A percentile compares a stretch with the other conserved stretches of the same genome.
Evolutionary conservation across 1,139 yeast genomes (phyloP).

Genomic region (Taphrina confusa): DNA sequence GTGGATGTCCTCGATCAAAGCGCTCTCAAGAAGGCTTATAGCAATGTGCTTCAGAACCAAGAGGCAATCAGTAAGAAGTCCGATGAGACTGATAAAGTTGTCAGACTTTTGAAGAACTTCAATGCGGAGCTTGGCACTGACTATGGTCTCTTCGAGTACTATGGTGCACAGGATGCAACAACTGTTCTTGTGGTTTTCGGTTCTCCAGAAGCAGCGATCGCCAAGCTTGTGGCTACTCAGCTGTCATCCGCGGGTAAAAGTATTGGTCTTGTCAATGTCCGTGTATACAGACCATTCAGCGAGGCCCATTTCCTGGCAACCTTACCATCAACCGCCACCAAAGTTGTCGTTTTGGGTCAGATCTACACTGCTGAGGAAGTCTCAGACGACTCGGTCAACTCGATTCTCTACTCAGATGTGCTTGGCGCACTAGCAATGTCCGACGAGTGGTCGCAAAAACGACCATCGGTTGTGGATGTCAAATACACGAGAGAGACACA

Average conservation of each 20-base stretch:
- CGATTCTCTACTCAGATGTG: slow-evolving; percentile 63
- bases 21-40: slow-evolving; percentile 47
- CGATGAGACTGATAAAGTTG: slow-evolving; percentile 38
- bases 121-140: slow-evolving; percentile 61
- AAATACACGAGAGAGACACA: slow-evolving; percentile 42
- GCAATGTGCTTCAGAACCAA: slow-evolving; percentile 35
- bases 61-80: slow-evolving; percentile 36
- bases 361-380: slow-evolving; percentile 48
- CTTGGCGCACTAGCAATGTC: slow-evolving; percentile 57
- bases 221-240: slow-evolving; percentile 52
- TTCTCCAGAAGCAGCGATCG: slow-evolving; percentile 62
- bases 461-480: slow-evolving; percentile 42
- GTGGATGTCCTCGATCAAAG: slow-evolving; percentile 53
- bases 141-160: slow-evolving; percentile 70
- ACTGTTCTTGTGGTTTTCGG: slow-evolving; percentile 80
- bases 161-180: slow-evolving; percentile 62
- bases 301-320: slow-evolving; percentile 58
- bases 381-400: slow-evolving; percentile 44
- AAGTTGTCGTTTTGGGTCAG: slow-evolving; percentile 68
- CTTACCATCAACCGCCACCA: slow-evolving; percentile 61
- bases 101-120: slow-evolving; percentile 47
- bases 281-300: slow-evolving; percentile 79
- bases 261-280: slow-evolving; percentile 68
- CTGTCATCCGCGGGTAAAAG: slow-evolving; percentile 47
- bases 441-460: slow-evolving; percentile 11